Conservation (phyloP, 1,139 yeast genomes). For the Hyphopichia buzzinii region DNA sequence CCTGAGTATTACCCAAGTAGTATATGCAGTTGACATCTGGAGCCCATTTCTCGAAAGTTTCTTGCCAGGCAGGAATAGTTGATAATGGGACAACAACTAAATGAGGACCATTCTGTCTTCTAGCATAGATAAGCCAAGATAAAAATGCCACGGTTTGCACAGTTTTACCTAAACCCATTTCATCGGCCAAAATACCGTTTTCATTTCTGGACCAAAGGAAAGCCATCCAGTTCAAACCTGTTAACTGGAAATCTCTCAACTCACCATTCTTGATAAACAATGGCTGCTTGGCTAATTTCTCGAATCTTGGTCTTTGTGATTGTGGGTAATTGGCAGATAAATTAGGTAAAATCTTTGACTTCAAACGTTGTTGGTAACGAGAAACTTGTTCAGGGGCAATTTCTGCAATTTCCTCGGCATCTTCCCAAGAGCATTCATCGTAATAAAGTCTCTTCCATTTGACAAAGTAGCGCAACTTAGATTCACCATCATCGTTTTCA, state of each 20-base stretch:
- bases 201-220: conserved; percentile 96
- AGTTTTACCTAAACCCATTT: conserved; percentile 98
- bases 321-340: conserved; percentile 74
- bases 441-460: conserved; percentile 94
- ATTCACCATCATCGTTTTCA: conserved; percentile 59
- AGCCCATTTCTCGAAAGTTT: conserved; percentile 96
- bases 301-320: conserved; percentile 79
- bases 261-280: conserved; percentile 88
- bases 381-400: conserved; percentile 83
- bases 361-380: conserved; percentile 75
- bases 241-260: conserved; percentile 92
- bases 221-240: conserved; percentile 99
- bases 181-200: conserved; percentile 97
- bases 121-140: conserved; percentile 90
- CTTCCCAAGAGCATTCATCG: conserved; percentile 97
- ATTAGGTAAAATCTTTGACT: conserved; percentile 82
- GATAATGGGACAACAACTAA: conserved; percentile 93
- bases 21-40: conserved; percentile 93
- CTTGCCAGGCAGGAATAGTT: conserved; percentile 99
- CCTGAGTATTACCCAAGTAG: conserved; percentile 87
- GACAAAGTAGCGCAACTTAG: conserved; percentile 75
- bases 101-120: conserved; percentile 97
- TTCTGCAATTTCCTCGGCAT: conserved; percentile 81
- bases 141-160: conserved; percentile 95
- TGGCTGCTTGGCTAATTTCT: conserved; percentile 84